Evolutionary conservation across 2,329 filamentous ascomycete species (phyloP).

Genomic region (Coniochaeta sp.): DNA sequence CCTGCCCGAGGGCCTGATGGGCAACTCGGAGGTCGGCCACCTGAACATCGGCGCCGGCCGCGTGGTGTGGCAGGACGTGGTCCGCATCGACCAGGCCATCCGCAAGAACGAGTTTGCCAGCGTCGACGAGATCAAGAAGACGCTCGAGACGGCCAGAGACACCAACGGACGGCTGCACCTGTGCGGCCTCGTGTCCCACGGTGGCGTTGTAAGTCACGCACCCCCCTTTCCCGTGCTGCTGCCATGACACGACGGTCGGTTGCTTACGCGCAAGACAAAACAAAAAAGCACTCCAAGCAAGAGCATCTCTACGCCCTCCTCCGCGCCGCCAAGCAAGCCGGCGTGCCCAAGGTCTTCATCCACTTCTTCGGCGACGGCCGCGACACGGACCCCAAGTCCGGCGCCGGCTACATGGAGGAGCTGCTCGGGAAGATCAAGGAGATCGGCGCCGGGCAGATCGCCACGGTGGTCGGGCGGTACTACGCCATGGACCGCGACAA

Average conservation of each 20-base stretch:
- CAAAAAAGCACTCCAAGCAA: conserved; percentile 76
- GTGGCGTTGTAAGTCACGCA: conserved; percentile 64
- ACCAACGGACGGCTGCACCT: conserved; percentile 91
- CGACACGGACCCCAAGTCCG: conserved; percentile 96
- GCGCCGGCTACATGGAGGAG: conserved; percentile 79
- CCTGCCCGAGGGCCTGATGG: conserved; percentile 94
- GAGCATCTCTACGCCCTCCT: conserved; percentile 84
- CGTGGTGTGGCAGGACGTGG: conserved; percentile 97
- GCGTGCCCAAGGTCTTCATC: conserved; percentile 87
- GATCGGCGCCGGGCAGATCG: conserved; percentile 78
- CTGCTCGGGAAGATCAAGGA: conserved; percentile 76
- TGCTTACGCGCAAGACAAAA: too few relatives aligned
- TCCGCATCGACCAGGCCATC: conserved; percentile 89
- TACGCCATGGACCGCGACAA: conserved; percentile 99
- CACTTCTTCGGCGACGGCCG: conserved; percentile 99
- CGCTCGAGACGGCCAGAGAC: conserved; percentile 72
- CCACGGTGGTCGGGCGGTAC: conserved; percentile 91
- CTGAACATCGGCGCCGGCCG: conserved; percentile 96
- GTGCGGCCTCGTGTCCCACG: conserved; percentile 86
- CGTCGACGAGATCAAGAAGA: conserved; percentile 68
- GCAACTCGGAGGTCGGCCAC: conserved; percentile 97
- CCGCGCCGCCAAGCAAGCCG: conserved; percentile 80
- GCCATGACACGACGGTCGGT: not conserved
- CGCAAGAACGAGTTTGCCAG: conserved; percentile 75
- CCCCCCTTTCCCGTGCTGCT: not conserved